A percentile compares a stretch with the other conserved stretches of the same genome.
Evolutionary conservation across 2,329 filamentous ascomycete genomes (phyloP).

Genomic region (Pseudocercospora ulei): DNA sequence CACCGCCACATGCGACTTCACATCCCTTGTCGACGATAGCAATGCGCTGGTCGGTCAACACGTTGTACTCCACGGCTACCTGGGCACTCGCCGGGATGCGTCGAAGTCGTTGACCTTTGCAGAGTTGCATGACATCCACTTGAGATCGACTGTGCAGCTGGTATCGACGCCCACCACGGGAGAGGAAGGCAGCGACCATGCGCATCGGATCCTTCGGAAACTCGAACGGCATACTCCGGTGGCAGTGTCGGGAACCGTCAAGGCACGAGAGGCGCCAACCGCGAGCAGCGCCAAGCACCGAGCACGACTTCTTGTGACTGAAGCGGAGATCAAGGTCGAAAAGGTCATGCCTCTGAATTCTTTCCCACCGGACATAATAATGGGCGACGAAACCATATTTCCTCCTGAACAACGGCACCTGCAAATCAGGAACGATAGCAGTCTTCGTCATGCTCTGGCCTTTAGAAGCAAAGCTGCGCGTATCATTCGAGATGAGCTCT

Average conservation of each 20-base stretch:
- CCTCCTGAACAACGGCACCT: slow-evolving; percentile 67
- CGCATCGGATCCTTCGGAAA: slow-evolving; percentile 24
- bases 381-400: slow-evolving; percentile 65
- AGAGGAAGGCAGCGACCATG: slow-evolving; percentile 24
- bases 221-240: slow-evolving; percentile 45
- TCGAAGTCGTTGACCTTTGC: slow-evolving; percentile 63
- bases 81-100: slow-evolving; percentile 58
- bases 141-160: slow-evolving; percentile 37
- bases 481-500: slow-evolving; percentile 48
- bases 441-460: slow-evolving; percentile 57
- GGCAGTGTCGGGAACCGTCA: slow-evolving; percentile 44
- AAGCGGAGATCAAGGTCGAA: slow-evolving; percentile 45
- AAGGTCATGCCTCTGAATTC: slow-evolving; percentile 59
- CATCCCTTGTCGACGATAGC: slow-evolving; percentile 27
- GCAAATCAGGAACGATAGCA: slow-evolving; percentile 65
- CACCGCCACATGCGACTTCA: slow-evolving; percentile 36
- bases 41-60: slow-evolving; percentile 29
- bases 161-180: slow-evolving; percentile 28
- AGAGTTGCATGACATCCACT: slow-evolving; percentile 41
- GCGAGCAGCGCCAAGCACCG: slow-evolving; percentile 7
- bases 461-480: slow-evolving; percentile 57
- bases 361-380: slow-evolving; percentile 65
- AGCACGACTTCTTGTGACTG: slow-evolving; percentile 13
- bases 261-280: slow-evolving; percentile 36
- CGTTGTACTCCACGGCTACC: slow-evolving; percentile 58